These are phyloP conservation scores for Trichoderma polysporum DNA, from an alignment of 2,329 filamentous ascomycete genomes.

Conservation along the genomic window DNA sequence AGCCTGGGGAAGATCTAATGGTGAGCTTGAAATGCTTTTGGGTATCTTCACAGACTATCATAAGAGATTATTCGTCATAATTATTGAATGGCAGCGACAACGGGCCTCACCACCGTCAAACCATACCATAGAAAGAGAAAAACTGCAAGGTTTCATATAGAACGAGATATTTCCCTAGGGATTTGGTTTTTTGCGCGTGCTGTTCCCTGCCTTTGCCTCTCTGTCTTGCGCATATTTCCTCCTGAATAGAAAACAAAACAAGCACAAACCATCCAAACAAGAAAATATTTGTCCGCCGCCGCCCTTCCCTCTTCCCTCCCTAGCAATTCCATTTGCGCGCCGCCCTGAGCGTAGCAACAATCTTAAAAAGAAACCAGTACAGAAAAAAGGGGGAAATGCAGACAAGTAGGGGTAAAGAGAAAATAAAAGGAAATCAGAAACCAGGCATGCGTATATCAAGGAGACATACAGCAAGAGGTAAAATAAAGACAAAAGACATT, in stretches of 20 bases:
- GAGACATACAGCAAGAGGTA: conserved; percentile 1
- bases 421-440: conserved; percentile 12
- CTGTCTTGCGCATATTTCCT: not conserved
- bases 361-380: conserved; percentile 14
- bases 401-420: conserved; percentile 15
- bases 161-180: conserved; percentile 12
- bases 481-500: conserved; percentile 24
- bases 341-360: conserved; percentile 19
- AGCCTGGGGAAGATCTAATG: not conserved
- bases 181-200: not conserved
- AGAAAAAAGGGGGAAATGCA: conserved; percentile 8
- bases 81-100: not conserved
- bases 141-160: conserved; percentile 16
- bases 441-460: not conserved
- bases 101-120: not conserved
- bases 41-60: conserved; percentile 6
- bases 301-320: not conserved
- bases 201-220: not conserved
- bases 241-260: not conserved
- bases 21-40: not conserved
- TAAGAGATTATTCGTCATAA: not conserved
- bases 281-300: conserved; percentile 6
- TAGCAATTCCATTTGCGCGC: conserved; percentile 13
- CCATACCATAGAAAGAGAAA: not conserved
- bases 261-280: conserved; percentile 5